Evolutionary conservation across 495 filamentous ascomycete genomes (phyloP).

Genomic region (Daldinia bambusicola): DNA sequence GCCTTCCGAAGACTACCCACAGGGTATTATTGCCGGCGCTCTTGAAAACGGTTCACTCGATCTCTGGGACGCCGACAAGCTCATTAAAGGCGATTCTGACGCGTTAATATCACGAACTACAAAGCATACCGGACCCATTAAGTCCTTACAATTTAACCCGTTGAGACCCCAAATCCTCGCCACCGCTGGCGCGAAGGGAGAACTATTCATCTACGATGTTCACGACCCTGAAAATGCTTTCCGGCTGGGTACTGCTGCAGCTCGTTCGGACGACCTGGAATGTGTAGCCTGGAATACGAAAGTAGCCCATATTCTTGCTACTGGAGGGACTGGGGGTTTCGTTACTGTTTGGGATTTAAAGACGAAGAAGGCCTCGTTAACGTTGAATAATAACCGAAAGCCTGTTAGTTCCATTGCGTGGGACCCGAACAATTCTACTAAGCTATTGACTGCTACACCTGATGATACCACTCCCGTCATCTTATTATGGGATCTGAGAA

Average conservation of each 20-base stretch:
- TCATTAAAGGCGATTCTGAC: conserved; percentile 74
- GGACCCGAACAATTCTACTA: conserved; percentile 95
- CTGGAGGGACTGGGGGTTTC: conserved; percentile 92
- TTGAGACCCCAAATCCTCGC: conserved; percentile 89
- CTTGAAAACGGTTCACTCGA: conserved; percentile 96
- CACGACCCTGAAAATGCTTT: conserved; percentile 89
- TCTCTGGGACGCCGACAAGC: conserved; percentile 93
- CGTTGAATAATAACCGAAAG: conserved; percentile 94
- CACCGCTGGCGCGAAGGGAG: conserved; percentile 92
- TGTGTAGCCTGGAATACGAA: conserved; percentile 99
- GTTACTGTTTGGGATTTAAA: conserved; percentile 99
- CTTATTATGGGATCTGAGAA: conserved; percentile 92
- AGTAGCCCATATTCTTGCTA: conserved; percentile 94
- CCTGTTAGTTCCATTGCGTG: conserved; percentile 95
- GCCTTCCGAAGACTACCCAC: conserved; percentile 75
- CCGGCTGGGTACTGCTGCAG: conserved; percentile 85
- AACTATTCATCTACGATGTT: conserved; percentile 95
- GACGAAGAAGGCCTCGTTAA: conserved; percentile 94
- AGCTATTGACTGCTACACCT: conserved; percentile 91
- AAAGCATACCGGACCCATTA: conserved; percentile 93
- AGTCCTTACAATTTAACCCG: conserved; percentile 98
- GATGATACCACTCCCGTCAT: conserved; percentile 90
- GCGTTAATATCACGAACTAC: conserved; percentile 86
- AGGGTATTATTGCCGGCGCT: conserved; percentile 92
- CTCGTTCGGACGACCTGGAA: conserved; percentile 91